A percentile compares a stretch with the other conserved stretches of the same genome.
phyloP scores from a whole-genome alignment of 176 grass and related monocot genomes.

The Eragrostis curvula region DNA sequence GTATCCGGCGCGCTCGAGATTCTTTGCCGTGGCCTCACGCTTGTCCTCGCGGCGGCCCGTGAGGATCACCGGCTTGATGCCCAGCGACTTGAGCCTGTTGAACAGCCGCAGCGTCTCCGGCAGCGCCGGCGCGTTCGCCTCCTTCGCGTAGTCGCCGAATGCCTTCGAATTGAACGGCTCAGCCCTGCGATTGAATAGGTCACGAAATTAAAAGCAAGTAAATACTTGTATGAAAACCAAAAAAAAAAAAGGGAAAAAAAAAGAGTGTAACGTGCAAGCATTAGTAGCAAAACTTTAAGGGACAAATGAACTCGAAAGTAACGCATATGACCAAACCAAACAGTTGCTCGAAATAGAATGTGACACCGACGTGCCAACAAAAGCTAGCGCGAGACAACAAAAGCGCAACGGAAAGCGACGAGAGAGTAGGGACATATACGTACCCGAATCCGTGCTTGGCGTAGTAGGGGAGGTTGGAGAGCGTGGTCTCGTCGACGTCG shows the following conservation, averaged over 20 bases:
- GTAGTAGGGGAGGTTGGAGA: slow-evolving; percentile 72
- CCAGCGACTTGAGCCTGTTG: slow-evolving; percentile 27
- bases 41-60: slow-evolving; percentile 29
- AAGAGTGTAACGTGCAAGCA: too few relatives aligned
- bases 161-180: slow-evolving; percentile 3
- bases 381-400: neutral
- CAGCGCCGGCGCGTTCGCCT: slow-evolving; percentile 32
- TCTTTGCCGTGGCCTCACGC: neutral
- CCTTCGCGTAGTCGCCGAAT: neutral
- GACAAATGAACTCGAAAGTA: too few relatives aligned
- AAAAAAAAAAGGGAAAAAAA: too few relatives aligned
- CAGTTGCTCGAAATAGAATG: too few relatives aligned
- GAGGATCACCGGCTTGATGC: slow-evolving; percentile 43
- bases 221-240: too few relatives aligned
- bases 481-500: slow-evolving; percentile 67
- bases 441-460: slow-evolving; percentile 68
- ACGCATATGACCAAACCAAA: too few relatives aligned
- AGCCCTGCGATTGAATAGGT: slow-evolving; percentile 2
- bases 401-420: neutral
- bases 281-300: too few relatives aligned
- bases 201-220: too few relatives aligned
- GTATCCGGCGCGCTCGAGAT: neutral
- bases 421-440: neutral
- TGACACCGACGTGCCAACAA: neutral
- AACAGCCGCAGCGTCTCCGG: slow-evolving; percentile 20